Evolutionary conservation across 805 yeast genomes (phyloP).

Genomic region (Candida argentea): DNA sequence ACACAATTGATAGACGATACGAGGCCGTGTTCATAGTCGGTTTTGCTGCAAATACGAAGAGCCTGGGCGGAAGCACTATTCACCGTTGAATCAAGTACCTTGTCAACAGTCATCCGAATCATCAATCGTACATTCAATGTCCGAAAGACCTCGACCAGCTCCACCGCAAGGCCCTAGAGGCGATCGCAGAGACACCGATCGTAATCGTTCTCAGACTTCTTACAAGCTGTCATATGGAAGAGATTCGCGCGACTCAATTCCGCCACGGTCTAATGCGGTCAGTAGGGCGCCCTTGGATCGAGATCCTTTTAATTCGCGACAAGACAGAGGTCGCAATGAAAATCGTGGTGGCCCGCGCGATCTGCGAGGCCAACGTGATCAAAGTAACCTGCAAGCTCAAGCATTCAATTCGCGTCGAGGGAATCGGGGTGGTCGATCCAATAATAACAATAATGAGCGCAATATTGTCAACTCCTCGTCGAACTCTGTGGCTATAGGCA

Average conservation of each 20-base stretch:
- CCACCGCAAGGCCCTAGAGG: slow-evolving; percentile 20
- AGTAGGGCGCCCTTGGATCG: no score
- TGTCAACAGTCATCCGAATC: no score
- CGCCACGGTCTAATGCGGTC: no score
- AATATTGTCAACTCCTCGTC: not conserved
- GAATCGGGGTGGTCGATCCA: not conserved
- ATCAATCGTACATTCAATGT: no score
- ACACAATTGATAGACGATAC: no score
- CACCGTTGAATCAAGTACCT: no score
- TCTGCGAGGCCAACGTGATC: not conserved
- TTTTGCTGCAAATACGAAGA: no score
- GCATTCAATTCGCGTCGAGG: not conserved
- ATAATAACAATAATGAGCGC: not conserved
- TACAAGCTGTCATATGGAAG: not conserved
- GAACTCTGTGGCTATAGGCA: slow-evolving; percentile 2
- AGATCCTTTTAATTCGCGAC: no score
- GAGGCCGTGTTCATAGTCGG: no score
- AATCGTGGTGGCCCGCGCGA: not conserved
- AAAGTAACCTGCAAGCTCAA: not conserved
- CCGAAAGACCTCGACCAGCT: slow-evolving; percentile 25
- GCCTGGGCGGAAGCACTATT: no score
- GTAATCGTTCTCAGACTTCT: slow-evolving; percentile 1
- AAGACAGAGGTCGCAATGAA: slow-evolving; percentile 1
- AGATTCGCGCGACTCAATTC: slow-evolving; percentile 2
- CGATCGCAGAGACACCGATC: slow-evolving; percentile 7